A percentile compares a stretch with the other conserved stretches of the same genome.
These are phyloP conservation scores for Flaveria bidentis DNA, from an alignment of 129 eudicot species.

Conservation along the genomic window DNA sequence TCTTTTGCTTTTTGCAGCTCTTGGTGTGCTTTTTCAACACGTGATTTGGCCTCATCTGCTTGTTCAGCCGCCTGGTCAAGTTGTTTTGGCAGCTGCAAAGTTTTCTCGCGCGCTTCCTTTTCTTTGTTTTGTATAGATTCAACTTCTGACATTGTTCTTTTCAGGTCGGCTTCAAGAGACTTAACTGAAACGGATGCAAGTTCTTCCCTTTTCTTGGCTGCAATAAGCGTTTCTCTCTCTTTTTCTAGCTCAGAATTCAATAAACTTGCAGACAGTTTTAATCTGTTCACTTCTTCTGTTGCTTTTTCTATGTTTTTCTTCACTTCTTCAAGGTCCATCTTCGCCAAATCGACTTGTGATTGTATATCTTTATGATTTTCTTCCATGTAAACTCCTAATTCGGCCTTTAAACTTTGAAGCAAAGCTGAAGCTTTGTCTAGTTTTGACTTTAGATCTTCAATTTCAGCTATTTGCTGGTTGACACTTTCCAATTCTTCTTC, in stretches of 20 bases:
- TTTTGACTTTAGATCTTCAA: conserved; percentile 53
- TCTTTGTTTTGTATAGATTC: conserved; percentile 46
- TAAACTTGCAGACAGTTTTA: conserved; percentile 55
- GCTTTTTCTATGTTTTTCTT: conserved; percentile 55
- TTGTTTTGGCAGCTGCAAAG: conserved; percentile 62
- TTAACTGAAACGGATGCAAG: conserved; percentile 66
- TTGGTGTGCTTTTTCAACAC: conserved; percentile 45
- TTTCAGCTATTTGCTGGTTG: conserved; percentile 41
- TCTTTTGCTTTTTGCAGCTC: conserved; percentile 62
- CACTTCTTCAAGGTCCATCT: conserved; percentile 66
- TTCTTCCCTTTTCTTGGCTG: conserved; percentile 58
- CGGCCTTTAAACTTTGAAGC: conserved; percentile 54
- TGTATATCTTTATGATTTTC: conserved; percentile 51
- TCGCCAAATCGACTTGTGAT: conserved; percentile 48
- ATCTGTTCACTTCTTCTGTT: conserved; percentile 45
- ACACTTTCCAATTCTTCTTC: conserved; percentile 66
- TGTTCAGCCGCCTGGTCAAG: conserved; percentile 62
- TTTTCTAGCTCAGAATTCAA: conserved; percentile 60
- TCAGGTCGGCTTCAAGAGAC: conserved; percentile 64
- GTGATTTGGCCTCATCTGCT: conserved; percentile 55
- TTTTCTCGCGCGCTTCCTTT: conserved; percentile 65
- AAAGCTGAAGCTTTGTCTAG: conserved; percentile 53
- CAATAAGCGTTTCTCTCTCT: conserved; percentile 51
- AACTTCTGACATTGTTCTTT: conserved; percentile 49
- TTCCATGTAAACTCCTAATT: conserved; percentile 80